Conservation (phyloP, 2,329 filamentous ascomycete species). For the Arachnopeziza araneosa region DNA sequence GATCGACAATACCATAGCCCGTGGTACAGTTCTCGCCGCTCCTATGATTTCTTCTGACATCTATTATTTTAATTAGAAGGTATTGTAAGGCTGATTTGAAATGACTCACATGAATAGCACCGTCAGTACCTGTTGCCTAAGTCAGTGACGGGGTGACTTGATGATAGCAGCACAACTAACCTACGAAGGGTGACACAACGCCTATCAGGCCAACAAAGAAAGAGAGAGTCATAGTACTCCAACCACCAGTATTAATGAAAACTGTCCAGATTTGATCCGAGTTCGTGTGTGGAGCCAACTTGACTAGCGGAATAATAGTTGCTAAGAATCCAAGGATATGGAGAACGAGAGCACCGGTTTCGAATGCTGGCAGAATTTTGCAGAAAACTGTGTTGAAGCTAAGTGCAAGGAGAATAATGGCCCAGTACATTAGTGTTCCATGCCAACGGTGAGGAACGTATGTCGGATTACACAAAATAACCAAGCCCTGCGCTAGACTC, state of each 20-base stretch:
- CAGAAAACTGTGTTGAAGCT: slow-evolving; percentile 39
- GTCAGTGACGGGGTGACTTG: no score
- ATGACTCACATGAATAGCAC: slow-evolving; percentile 29
- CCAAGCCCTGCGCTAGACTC: slow-evolving; percentile 40
- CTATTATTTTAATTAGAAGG: slow-evolving; percentile 36
- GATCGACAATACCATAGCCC: slow-evolving; percentile 43
- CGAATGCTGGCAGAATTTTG: slow-evolving; percentile 35
- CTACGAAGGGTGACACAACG: slow-evolving; percentile 24
- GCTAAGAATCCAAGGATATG: slow-evolving; percentile 40
- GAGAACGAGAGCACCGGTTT: slow-evolving; percentile 37
- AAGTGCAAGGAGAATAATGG: slow-evolving; percentile 34
- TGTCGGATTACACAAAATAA: slow-evolving; percentile 27
- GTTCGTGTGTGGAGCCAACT: slow-evolving; percentile 10
- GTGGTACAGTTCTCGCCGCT: slow-evolving; percentile 43
- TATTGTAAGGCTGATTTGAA: slow-evolving; percentile 44
- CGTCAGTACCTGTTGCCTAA: no score
- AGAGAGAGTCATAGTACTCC: slow-evolving; percentile 28
- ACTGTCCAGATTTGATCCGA: slow-evolving; percentile 22
- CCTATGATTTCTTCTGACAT: slow-evolving; percentile 42
- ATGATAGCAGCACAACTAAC: no score
- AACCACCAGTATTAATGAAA: slow-evolving; percentile 28
- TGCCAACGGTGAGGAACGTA: slow-evolving; percentile 37
- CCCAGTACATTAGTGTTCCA: slow-evolving; percentile 37
- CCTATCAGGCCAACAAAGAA: slow-evolving; percentile 33
- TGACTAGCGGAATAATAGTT: slow-evolving; percentile 35